Evolutionary conservation across 805 yeast genomes (phyloP), one percentile per base, ranked within the genome.

Genomic region (Blastobotrys attinorum): DNA sequence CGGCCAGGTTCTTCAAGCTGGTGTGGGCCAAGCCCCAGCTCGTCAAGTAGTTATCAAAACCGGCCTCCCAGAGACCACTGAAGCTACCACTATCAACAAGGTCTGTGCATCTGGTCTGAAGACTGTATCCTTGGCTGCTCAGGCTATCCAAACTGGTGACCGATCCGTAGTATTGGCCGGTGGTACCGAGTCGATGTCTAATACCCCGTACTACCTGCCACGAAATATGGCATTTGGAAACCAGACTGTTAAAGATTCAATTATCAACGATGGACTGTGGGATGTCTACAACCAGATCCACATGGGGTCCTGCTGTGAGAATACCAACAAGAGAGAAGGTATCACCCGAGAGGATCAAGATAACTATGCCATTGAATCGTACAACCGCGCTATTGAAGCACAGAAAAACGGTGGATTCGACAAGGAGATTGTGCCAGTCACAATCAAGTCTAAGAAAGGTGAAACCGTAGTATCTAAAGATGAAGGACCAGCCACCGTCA

Each of bases 51-150:
- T 92, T 15, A 59, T 88, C 54, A 81, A 78, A 56, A 82, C 96
- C 13, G 97, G 97, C 8, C 72, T 89, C 45, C 81, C 88, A 37
- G 80, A 81, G 51, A 70, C 76, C 45, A 81, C 88, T 44, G 84
- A 85, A 47, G 95, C 96, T 45, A 76, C 95, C 42, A 84, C 97
- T 32, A 73, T 89, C 54, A 90, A 89, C 75, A 89, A 89, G 70
- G 97, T 89, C 45, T 89, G 97, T 73, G 95, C 97, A 27, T 83
- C 95, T 13, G 97, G 96, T 54, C 71, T 88, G 77, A 89, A 90
- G 69, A 75, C 96, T 18, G 80, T 86, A 49, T 83, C 88, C 48
- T 65, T 85, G 48, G 97, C 87, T 50, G 87, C 96, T 22, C 96
- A 87, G 69, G 70, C 90, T 44, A 88, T 89, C 56, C 64, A 82